Conservation (phyloP, 2,329 filamentous ascomycete genomes). For the Ophiostoma piceae region DNA sequence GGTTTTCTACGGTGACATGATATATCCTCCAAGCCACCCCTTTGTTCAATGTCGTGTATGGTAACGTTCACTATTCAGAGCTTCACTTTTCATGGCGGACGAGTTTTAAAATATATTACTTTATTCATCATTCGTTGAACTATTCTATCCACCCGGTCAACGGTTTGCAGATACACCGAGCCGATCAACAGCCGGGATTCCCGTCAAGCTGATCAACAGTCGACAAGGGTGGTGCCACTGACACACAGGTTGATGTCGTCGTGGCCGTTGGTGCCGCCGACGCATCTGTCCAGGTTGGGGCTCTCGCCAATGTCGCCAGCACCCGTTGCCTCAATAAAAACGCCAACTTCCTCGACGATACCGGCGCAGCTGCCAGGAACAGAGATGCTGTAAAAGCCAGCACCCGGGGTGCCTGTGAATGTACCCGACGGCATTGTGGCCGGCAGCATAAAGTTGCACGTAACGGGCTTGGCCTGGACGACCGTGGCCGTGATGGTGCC, state of each 20-base stretch:
- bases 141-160: not conserved
- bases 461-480: not conserved
- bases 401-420: not conserved
- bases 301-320: slow-evolving; percentile 13
- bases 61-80: too few species aligned
- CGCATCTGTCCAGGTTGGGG: slow-evolving; percentile 10
- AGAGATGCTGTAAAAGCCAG: not conserved
- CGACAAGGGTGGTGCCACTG: not conserved
- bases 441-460: not conserved
- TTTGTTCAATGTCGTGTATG: too few species aligned
- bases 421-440: not conserved
- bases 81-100: too few species aligned
- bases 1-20: not conserved
- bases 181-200: not conserved
- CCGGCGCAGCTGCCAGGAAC: not conserved
- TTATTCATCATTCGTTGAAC: not conserved
- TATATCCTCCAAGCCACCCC: too few species aligned
- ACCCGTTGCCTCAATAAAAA: not conserved
- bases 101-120: not conserved
- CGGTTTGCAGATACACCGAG: not conserved
- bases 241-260: not conserved
- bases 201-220: not conserved
- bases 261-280: not conserved
- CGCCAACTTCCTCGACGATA: not conserved
- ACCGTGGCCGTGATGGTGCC: not conserved